Evolutionary conservation across 306 rosid genomes (phyloP).

Genomic region (Casuarina equisetifolia): DNA sequence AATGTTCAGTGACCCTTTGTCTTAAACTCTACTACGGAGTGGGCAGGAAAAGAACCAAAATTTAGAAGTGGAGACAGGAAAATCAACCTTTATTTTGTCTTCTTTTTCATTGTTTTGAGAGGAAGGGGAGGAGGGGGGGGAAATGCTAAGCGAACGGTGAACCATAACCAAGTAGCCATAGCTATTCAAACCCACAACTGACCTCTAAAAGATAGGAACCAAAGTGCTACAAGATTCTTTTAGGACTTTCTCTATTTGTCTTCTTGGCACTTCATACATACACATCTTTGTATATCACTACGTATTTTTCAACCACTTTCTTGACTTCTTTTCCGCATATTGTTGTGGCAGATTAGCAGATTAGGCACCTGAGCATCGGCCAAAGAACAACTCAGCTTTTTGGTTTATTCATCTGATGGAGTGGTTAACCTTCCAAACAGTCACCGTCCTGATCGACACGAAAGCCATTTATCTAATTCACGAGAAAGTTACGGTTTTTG

Average conservation of each 20-base stretch:
- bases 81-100: background rate
- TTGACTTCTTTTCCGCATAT: background rate
- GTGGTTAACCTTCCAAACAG: background rate
- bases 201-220: background rate
- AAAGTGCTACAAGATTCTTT: background rate
- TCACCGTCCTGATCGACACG: background rate
- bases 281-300: too few relatives aligned
- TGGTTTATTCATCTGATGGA: background rate
- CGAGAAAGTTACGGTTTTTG: background rate
- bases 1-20: slow-evolving; percentile 21
- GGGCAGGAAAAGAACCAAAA: slow-evolving; percentile 33
- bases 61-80: slow-evolving; percentile 22
- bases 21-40: slow-evolving; percentile 30
- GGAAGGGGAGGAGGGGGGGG: too few relatives aligned
- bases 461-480: background rate
- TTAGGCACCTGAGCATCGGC: background rate
- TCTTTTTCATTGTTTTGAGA: background rate
- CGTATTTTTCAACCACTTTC: background rate
- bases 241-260: background rate
- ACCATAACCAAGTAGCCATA: background rate
- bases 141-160: background rate
- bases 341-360: background rate
- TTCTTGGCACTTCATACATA: background rate
- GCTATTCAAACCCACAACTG: background rate
- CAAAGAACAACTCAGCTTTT: background rate